Conservation (phyloP, 2,329 filamentous ascomycete genomes). For the Monosporascus sp. region DNA sequence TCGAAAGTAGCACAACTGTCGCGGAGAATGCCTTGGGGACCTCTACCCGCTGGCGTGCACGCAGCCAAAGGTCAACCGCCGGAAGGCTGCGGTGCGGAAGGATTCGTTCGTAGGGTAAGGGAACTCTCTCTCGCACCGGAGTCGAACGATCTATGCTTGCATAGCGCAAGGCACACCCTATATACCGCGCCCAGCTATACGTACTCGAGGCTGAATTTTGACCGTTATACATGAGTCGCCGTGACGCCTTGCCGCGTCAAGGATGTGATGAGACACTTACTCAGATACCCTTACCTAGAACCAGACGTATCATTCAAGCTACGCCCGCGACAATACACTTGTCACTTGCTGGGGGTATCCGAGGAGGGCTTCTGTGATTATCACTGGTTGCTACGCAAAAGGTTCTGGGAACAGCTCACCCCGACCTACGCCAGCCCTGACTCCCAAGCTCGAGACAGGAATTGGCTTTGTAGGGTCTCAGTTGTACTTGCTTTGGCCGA, state of each 20-base stretch:
- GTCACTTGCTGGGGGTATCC: slow-evolving; percentile 10
- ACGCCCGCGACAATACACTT: slow-evolving; percentile 9
- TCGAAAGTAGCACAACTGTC: background rate
- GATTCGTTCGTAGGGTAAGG: slow-evolving; percentile 10
- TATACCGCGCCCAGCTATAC: slow-evolving; percentile 4
- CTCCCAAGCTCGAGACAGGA: slow-evolving; percentile 12
- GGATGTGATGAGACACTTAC: too few relatives aligned
- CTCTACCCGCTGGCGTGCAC: background rate
- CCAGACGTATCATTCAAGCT: slow-evolving; percentile 11
- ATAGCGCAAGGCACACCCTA: background rate
- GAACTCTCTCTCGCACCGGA: slow-evolving; percentile 2
- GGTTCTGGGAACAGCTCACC: slow-evolving; percentile 7
- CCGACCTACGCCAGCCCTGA: slow-evolving; percentile 10
- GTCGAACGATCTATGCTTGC: background rate
- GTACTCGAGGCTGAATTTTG: slow-evolving; percentile 12
- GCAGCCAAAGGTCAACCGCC: background rate
- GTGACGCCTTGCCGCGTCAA: too few relatives aligned
- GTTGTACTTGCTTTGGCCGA: slow-evolving; percentile 13
- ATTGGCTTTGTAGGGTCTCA: slow-evolving; percentile 13
- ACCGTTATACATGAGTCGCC: slow-evolving; percentile 8
- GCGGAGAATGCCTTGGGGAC: background rate
- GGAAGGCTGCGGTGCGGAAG: slow-evolving; percentile 11
- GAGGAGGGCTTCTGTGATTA: slow-evolving; percentile 16
- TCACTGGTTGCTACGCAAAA: slow-evolving; percentile 13
- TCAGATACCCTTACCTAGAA: background rate